Conservation (phyloP, 2,329 filamentous ascomycete species). For the Epichloe gansuensis region DNA sequence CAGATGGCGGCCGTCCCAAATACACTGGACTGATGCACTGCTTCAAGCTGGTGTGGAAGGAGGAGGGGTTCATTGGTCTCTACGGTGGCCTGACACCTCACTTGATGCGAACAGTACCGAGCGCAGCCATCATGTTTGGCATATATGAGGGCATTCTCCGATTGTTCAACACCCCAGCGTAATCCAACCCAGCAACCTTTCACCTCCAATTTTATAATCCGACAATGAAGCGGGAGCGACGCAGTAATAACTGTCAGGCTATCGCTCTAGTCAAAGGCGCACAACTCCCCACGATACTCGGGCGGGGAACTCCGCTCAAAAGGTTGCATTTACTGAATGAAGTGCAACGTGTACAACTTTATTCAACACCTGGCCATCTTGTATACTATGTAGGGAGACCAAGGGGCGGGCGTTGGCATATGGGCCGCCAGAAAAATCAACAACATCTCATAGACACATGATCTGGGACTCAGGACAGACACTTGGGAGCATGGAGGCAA, state of each 20-base stretch:
- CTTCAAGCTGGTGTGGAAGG: conserved; percentile 75
- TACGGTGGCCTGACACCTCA: conserved; percentile 91
- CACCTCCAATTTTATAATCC: background rate
- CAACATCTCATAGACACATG: too few relatives aligned
- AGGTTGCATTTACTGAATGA: background rate
- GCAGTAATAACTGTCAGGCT: too few relatives aligned
- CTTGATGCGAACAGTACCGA: conserved; percentile 80
- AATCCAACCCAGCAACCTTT: conserved; percentile 1
- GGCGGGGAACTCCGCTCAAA: background rate
- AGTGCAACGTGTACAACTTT: background rate
- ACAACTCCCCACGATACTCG: background rate
- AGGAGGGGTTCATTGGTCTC: conserved; percentile 74
- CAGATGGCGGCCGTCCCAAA: conserved; percentile 57
- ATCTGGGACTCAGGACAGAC: too few relatives aligned
- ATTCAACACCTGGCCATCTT: background rate
- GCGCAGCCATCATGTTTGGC: conserved; percentile 92
- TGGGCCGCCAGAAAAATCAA: too few relatives aligned
- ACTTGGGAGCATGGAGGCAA: too few relatives aligned
- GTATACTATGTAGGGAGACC: background rate
- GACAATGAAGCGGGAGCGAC: background rate
- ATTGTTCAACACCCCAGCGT: conserved; percentile 29
- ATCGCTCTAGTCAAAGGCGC: background rate
- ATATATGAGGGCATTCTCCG: conserved; percentile 57
- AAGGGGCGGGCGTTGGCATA: background rate
- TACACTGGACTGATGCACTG: conserved; percentile 84